Percentiles rank a stretch among this genome's conserved stretches.
These are phyloP conservation scores for Vaucheria bursata DNA, from an alignment of 352 stramenopile species.

Conservation along the genomic window DNA sequence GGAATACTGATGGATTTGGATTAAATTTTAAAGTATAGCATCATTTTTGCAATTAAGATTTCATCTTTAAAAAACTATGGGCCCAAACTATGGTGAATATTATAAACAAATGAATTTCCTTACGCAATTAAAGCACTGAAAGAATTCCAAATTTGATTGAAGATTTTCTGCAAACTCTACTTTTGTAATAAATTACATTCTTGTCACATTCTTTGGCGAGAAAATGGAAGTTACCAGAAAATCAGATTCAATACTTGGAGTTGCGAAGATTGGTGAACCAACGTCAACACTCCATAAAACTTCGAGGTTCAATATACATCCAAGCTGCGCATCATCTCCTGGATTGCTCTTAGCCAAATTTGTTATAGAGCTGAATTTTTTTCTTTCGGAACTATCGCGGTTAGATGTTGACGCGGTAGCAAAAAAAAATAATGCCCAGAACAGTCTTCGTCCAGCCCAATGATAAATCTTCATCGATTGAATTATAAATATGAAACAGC, in stretches of 20 bases:
- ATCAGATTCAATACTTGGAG: constrained; percentile 24
- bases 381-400: too few species aligned
- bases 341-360: too few species aligned
- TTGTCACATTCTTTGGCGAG: not conserved
- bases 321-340: too few species aligned
- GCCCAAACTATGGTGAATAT: not conserved
- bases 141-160: not conserved
- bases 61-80: not conserved
- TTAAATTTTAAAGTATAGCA: too few species aligned
- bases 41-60: too few species aligned
- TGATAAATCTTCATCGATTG: too few species aligned
- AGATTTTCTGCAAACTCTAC: constrained; percentile 5
- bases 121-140: not conserved
- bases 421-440: too few species aligned
- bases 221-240: not conserved
- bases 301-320: constrained; percentile 28
- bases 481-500: too few species aligned
- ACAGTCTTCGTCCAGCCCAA: too few species aligned
- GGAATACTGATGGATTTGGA: too few species aligned
- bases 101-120: not conserved
- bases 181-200: not conserved
- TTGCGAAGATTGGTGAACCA: constrained; percentile 33
- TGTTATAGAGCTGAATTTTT: too few species aligned
- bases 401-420: too few species aligned
- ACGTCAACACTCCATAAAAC: constrained; percentile 41